Conservation (phyloP, 768 basidiomycete species). For the Rhodotorula taiwanensis region DNA sequence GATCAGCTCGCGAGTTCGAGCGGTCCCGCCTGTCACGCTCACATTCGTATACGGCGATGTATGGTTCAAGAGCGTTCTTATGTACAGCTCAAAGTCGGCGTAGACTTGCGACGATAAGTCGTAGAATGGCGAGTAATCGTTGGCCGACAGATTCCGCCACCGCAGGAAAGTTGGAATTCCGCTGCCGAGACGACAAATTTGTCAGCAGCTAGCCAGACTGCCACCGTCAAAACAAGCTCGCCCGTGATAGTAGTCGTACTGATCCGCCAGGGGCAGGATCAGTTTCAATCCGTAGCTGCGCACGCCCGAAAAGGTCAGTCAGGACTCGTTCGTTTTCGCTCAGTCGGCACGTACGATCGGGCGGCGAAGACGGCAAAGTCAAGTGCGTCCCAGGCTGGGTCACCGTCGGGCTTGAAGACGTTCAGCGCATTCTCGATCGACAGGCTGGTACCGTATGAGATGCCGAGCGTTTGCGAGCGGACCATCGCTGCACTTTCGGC, state of each 20-base stretch:
- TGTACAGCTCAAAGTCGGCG: conserved; percentile 31
- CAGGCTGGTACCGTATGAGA: conserved; percentile 42
- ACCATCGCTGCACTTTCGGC: conserved; percentile 31
- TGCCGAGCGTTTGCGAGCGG: conserved; percentile 43
- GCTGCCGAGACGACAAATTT: not conserved
- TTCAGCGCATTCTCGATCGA: conserved; percentile 42
- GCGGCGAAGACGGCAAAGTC: conserved; percentile 43
- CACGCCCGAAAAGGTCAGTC: not conserved
- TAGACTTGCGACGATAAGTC: conserved; percentile 21
- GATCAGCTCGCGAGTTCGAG: not conserved
- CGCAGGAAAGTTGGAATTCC: conserved; percentile 33
- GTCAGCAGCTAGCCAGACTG: not conserved
- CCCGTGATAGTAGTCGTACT: conserved; percentile 39
- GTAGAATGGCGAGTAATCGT: conserved; percentile 37
- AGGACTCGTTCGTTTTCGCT: not conserved
- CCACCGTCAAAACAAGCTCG: not conserved
- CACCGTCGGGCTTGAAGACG: conserved; percentile 41
- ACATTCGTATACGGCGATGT: conserved; percentile 36
- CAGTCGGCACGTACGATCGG: conserved; percentile 15
- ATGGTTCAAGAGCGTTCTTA: conserved; percentile 28
- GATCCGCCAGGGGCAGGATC: conserved; percentile 37
- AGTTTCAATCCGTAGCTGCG: conserved; percentile 35
- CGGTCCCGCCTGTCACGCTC: not conserved
- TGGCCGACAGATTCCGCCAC: conserved; percentile 33
- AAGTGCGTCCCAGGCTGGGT: conserved; percentile 38